phyloP scores from a whole-genome alignment of 306 rosid species.

The Cucurbita ficifolia region DNA sequence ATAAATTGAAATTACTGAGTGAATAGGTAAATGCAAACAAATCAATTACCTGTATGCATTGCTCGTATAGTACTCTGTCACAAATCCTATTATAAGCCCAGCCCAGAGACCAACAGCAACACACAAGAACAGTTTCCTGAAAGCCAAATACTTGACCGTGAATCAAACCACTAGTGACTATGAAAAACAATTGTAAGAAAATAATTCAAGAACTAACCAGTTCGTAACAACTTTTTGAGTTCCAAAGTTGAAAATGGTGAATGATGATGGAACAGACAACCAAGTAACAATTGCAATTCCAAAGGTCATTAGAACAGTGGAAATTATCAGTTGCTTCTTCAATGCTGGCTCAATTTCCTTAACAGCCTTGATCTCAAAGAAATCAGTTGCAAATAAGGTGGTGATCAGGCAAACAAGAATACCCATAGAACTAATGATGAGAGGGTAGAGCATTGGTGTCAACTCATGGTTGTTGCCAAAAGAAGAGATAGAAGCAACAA shows the following conservation, averaged over 20 bases:
- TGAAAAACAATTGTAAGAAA: background rate
- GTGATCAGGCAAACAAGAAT: conserved; percentile 77
- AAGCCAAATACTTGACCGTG: background rate
- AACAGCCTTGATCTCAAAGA: conserved; percentile 88
- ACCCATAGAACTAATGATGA: conserved; percentile 72
- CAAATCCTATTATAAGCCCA: conserved; percentile 88
- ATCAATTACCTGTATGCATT: conserved; percentile 73
- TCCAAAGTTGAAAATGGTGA: conserved; percentile 78
- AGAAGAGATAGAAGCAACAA: conserved; percentile 94
- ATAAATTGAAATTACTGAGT: background rate
- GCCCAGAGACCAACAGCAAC: conserved; percentile 95
- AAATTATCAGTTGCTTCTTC: conserved; percentile 76
- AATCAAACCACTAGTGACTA: background rate
- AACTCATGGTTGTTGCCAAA: conserved; percentile 80
- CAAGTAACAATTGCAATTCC: conserved; percentile 64
- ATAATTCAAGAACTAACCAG: conserved; percentile 33
- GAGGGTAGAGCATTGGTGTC: conserved; percentile 80
- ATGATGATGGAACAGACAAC: conserved; percentile 74
- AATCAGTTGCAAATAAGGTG: conserved; percentile 85
- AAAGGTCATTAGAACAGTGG: conserved; percentile 66
- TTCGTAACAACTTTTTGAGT: conserved; percentile 62
- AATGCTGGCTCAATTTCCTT: conserved; percentile 89
- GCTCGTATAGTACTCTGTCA: conserved; percentile 83
- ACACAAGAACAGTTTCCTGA: conserved; percentile 88
- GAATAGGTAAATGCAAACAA: background rate